Percentiles rank a stretch among this genome's conserved stretches.
Evolutionary conservation across 306 rosid genomes (phyloP).

Genomic region (Lathyrus tuberosus): DNA sequence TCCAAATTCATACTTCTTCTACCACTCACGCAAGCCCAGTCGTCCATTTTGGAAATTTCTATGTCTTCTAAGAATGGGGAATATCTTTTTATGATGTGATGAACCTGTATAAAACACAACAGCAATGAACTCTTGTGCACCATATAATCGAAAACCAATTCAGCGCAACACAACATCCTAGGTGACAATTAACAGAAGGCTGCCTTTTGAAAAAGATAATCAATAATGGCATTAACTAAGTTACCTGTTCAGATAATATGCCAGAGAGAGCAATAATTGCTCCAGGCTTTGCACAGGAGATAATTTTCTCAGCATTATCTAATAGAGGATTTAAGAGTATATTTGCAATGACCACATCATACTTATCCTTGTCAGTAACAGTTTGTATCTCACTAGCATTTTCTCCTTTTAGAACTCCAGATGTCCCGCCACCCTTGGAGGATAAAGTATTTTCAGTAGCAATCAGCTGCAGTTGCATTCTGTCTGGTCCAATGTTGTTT

Average conservation of each 20-base stretch:
- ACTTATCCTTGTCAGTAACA: constrained; percentile 46
- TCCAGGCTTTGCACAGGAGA: constrained; percentile 76
- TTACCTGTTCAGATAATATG: constrained; percentile 80
- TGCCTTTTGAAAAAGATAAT: constrained; percentile 14
- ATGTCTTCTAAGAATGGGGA: constrained; percentile 70
- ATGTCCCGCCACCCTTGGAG: constrained; percentile 10
- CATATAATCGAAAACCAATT: constrained; percentile 20
- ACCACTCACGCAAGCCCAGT: constrained; percentile 85
- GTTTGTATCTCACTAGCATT: constrained; percentile 36
- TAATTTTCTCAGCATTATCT: constrained; percentile 69
- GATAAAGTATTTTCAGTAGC: constrained; percentile 39
- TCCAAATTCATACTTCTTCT: constrained; percentile 49
- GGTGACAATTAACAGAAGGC: not conserved
- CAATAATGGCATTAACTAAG: not conserved
- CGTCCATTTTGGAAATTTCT: constrained; percentile 63
- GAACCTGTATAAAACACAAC: constrained; percentile 55
- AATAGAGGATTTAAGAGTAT: constrained; percentile 79
- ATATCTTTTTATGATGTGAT: constrained; percentile 56
- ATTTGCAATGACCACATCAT: constrained; percentile 82
- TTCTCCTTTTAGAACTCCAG: constrained; percentile 45
- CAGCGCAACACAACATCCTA: not conserved
- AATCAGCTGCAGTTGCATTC: constrained; percentile 61
- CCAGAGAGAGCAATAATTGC: constrained; percentile 83
- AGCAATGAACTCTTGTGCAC: constrained; percentile 18
- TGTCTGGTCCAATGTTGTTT: constrained; percentile 69